Base-by-base conservation (phyloP, 805 yeast genomes). In the Nakazawaea molendinolei region DNA sequence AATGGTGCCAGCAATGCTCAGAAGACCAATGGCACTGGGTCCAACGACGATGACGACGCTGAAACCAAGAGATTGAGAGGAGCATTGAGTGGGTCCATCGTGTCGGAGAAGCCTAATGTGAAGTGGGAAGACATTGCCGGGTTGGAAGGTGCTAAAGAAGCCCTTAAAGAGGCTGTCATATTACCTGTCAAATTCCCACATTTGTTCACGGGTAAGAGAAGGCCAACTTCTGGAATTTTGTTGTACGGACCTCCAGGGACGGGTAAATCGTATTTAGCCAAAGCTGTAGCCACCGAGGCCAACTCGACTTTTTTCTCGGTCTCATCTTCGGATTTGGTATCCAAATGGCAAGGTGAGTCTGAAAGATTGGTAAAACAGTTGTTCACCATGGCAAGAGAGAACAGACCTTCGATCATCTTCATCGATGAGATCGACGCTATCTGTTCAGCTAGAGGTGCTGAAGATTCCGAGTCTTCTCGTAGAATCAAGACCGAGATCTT, bases 261-360 rank as follows among this genome's bases (percentile, higher is more conserved):
- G 0, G 98, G 98, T 68, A 92, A 92, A 53, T 90, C 97, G 2
- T 92, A 80, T 53, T 65, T 92, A 41, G 98, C 98, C 8, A 92
- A 92, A 56, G 98, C 98, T 0, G 97, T 92, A 7, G 98, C 98
- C 18, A 92, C 98, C 0, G 98, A 92, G 52, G 96, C 97, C 33
- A 87, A 90, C 56, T 86, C 97, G 0, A 92, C 98, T 0, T 92
- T 92, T 50, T 92, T 92, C 61, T 84, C 95, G 2, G 95, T 92
- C 1, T 82, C 95, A n/a, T 86, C 96, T 0, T 84, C 95, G 10
- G 98, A 92, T 58, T 71, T 92, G 50, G 97, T 92, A 3, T 82
- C 95, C 46, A 92, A 92, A 59, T 92, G 98, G 98, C 90, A 90
- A 97, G 98, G 98, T 50, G 98, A 92, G 58, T 80, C 94, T 18